These are phyloP conservation scores for Termitomyces sp. DNA, from an alignment of 768 basidiomycete genomes.

Conservation along the genomic window DNA sequence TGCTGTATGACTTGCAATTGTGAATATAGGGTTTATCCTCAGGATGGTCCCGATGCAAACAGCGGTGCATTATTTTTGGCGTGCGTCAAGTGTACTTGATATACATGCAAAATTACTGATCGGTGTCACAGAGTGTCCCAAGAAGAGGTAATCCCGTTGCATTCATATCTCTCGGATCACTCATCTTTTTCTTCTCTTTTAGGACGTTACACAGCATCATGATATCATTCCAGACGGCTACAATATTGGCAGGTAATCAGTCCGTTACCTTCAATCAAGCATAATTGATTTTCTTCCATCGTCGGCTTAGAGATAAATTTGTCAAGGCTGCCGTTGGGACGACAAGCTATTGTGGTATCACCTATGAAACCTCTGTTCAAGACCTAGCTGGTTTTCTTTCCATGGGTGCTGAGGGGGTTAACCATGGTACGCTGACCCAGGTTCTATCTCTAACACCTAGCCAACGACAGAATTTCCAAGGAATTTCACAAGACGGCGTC, in stretches of 20 bases:
- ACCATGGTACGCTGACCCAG: conserved; percentile 36
- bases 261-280: neutral
- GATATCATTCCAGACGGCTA: conserved; percentile 17
- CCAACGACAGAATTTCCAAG: conserved; percentile 16
- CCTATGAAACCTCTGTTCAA: conserved; percentile 30
- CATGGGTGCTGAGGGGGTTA: conserved; percentile 36
- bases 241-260: conserved; percentile 17
- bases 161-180: neutral
- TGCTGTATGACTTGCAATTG: neutral
- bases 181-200: neutral
- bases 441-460: neutral
- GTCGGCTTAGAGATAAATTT: conserved; percentile 21
- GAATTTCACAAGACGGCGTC: conserved; percentile 43
- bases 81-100: conserved; percentile 1
- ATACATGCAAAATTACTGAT: neutral
- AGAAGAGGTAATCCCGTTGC: neutral
- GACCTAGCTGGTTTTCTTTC: conserved; percentile 37
- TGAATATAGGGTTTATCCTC: conserved; percentile 12
- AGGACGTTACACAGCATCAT: conserved; percentile 14
- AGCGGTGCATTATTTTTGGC: conserved; percentile 18
- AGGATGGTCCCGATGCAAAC: conserved; percentile 17
- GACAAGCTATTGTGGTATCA: conserved; percentile 25
- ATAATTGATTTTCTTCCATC: neutral
- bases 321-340: conserved; percentile 30
- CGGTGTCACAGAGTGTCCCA: conserved; percentile 1